phyloP scores from a whole-genome alignment of 805 yeast genomes.

The Candida sakaeoensis region DNA sequence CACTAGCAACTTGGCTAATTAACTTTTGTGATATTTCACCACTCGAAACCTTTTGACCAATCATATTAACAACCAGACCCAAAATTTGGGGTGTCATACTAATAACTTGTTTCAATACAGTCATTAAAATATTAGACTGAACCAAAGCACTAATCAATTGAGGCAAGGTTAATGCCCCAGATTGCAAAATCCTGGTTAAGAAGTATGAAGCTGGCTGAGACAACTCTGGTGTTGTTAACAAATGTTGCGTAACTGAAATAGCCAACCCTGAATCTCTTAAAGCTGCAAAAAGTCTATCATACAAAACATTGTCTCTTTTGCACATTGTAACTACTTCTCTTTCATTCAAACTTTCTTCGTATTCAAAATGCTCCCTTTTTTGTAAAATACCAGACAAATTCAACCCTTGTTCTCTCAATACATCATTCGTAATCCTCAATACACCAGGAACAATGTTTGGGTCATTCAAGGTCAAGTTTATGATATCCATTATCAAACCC shows the following conservation, averaged over 20 bases:
- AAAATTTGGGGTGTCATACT: conserved; percentile 17
- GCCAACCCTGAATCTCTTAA: conserved; percentile 24
- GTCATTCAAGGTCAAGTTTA: conserved; percentile 20
- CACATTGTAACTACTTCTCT: not conserved
- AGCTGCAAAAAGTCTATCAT: conserved; percentile 18
- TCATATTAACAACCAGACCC: conserved; percentile 14
- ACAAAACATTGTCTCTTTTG: conserved; percentile 19
- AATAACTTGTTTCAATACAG: conserved; percentile 17
- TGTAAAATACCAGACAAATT: conserved; percentile 11
- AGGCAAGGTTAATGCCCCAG: conserved; percentile 20
- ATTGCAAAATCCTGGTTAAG: conserved; percentile 18
- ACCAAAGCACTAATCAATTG: conserved; percentile 19
- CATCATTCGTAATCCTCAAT: conserved; percentile 19
- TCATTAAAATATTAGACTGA: conserved; percentile 17
- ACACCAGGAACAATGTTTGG: conserved; percentile 24
- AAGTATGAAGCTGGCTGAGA: conserved; percentile 26
- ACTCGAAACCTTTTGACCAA: conserved; percentile 16
- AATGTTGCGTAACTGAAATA: conserved; percentile 19
- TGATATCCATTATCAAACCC: conserved; percentile 20
- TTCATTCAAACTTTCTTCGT: not conserved
- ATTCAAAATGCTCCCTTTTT: not conserved
- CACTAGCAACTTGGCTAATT: not conserved
- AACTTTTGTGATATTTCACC: conserved; percentile 16
- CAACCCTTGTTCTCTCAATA: conserved; percentile 18
- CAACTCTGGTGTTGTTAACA: conserved; percentile 24